Percentiles rank a stretch among this genome's conserved stretches.
phyloP scores from a whole-genome alignment of 2,329 filamentous ascomycete species.

The Alternaria longipes region DNA sequence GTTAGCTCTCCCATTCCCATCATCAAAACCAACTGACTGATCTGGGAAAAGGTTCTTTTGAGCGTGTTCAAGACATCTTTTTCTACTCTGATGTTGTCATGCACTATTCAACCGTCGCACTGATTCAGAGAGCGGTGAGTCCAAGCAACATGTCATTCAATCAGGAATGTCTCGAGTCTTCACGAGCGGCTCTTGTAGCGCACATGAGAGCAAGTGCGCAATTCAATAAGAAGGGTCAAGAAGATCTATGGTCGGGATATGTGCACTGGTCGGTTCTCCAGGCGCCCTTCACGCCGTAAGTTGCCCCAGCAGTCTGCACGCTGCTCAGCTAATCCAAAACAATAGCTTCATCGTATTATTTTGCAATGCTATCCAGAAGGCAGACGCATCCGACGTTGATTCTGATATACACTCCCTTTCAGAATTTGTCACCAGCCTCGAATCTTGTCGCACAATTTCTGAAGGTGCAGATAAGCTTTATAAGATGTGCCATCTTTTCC shows the following conservation, averaged over 20 bases:
- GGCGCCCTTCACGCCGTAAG: constrained; percentile 58
- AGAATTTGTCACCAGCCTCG: constrained; percentile 66
- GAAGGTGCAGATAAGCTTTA: constrained; percentile 69
- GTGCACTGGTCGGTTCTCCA: constrained; percentile 44
- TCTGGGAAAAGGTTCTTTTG: constrained; percentile 19
- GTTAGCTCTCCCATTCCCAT: constrained; percentile 2
- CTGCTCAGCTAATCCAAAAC: not conserved
- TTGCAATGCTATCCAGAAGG: constrained; percentile 62
- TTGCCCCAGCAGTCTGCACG: not conserved
- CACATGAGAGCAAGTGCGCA: constrained; percentile 41
- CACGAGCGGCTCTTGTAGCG: constrained; percentile 42
- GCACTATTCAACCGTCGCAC: constrained; percentile 45
- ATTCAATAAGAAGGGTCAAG: constrained; percentile 45
- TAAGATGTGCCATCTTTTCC: constrained; percentile 69
- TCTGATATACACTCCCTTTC: constrained; percentile 65
- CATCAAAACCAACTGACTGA: not conserved
- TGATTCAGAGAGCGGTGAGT: constrained; percentile 46
- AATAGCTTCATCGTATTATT: constrained; percentile 58
- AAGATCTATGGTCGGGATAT: constrained; percentile 48
- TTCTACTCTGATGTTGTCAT: constrained; percentile 44
- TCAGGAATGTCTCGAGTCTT: constrained; percentile 43
- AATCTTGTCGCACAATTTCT: constrained; percentile 62
- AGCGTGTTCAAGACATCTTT: constrained; percentile 43
- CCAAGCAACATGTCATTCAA: constrained; percentile 45
- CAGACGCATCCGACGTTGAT: constrained; percentile 61